Conservation (phyloP, 441 rosid genomes). For the Gossypium aridum region DNA sequence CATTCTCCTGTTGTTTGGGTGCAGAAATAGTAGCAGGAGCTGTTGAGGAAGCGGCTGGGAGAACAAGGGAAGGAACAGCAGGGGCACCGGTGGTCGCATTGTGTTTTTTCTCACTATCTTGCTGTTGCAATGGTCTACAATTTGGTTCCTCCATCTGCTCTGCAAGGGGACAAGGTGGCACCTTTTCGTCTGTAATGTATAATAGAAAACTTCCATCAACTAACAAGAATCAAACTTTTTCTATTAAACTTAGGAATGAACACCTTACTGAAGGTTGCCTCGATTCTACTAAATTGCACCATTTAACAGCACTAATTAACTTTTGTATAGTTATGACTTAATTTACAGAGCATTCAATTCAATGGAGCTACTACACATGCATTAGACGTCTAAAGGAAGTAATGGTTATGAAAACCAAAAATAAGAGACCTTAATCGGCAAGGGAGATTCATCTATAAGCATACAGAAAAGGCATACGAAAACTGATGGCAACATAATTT, state of each 20-base stretch:
- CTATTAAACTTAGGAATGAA: too few relatives aligned
- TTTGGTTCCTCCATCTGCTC: not conserved
- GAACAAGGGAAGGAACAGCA: not conserved
- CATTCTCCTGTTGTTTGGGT: not conserved
- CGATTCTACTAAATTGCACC: too few relatives aligned
- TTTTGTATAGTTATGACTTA: not conserved
- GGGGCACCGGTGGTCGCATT: not conserved
- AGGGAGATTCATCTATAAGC: not conserved
- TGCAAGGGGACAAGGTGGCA: not conserved
- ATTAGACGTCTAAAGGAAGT: not conserved
- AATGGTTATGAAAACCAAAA: too few relatives aligned
- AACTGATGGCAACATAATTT: not conserved
- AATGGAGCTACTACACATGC: not conserved
- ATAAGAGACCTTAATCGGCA: not conserved
- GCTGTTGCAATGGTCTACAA: not conserved
- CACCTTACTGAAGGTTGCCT: too few relatives aligned
- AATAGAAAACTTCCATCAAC: not conserved
- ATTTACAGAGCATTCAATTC: not conserved
- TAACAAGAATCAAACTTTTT: not conserved
- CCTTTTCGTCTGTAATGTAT: not conserved
- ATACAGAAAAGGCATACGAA: not conserved
- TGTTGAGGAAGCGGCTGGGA: not conserved
- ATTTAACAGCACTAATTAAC: not conserved
- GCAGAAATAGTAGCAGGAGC: not conserved
- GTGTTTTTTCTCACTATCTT: not conserved